These are phyloP conservation scores for Orbilia brochopaga DNA, from an alignment of 2,329 filamentous ascomycete genomes.

Conservation along the genomic window DNA sequence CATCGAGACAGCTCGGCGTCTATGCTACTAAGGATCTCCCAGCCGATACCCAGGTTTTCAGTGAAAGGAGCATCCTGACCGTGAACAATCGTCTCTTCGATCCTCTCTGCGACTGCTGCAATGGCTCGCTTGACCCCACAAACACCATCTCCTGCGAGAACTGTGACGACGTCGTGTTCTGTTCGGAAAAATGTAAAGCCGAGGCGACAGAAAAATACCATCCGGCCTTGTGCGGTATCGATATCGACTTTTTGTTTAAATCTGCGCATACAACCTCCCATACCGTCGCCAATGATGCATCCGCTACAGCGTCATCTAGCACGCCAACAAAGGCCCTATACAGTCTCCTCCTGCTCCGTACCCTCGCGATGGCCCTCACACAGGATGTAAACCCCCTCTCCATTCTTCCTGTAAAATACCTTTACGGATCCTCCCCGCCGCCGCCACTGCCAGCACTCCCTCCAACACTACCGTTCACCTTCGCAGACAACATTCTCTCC, in stretches of 20 bases:
- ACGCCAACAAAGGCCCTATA: conserved; percentile 62
- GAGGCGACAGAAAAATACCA: conserved; percentile 68
- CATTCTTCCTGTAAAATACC: conserved; percentile 70
- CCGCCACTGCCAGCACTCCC: conserved; percentile 64
- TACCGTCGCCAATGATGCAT: conserved; percentile 36
- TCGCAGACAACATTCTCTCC: conserved; percentile 74
- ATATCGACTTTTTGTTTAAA: conserved; percentile 70
- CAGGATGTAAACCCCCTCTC: conserved; percentile 69
- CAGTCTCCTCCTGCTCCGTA: conserved; percentile 67
- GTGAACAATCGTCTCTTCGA: conserved; percentile 89
- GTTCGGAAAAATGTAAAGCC: conserved; percentile 66
- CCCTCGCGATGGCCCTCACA: conserved; percentile 69
- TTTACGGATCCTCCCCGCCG: conserved; percentile 69
- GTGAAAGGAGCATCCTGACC: conserved; percentile 84
- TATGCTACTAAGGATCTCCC: conserved; percentile 83
- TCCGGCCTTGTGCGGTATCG: conserved; percentile 70
- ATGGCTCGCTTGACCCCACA: conserved; percentile 66
- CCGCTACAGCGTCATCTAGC: conserved; percentile 30
- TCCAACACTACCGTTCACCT: conserved; percentile 76
- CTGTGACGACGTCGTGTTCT: conserved; percentile 72
- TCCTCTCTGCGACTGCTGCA: conserved; percentile 86
- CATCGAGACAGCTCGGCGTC: conserved; percentile 77
- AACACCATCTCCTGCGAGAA: conserved; percentile 64
- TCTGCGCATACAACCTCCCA: conserved; percentile 63
- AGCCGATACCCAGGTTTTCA: conserved; percentile 76